Percentiles rank a stretch among this genome's conserved stretches.
Evolutionary conservation across 2,329 filamentous ascomycete genomes (phyloP).

Genomic region (Pleoardoris graminearum): DNA sequence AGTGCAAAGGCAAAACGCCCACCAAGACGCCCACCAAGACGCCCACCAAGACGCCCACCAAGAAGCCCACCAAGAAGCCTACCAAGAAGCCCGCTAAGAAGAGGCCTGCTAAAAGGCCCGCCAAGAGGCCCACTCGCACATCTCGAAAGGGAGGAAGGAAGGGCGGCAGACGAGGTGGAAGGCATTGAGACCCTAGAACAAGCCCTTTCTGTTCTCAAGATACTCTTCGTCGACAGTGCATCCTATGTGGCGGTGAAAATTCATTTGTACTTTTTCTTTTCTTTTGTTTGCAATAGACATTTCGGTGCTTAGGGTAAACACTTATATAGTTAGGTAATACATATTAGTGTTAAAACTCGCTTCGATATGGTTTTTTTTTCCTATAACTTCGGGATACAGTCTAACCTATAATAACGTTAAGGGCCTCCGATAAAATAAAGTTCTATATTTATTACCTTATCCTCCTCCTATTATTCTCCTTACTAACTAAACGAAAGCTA

Average conservation of each 20-base stretch:
- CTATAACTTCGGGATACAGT: too few relatives aligned
- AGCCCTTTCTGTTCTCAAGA: not conserved
- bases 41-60: too few relatives aligned
- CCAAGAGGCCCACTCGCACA: not conserved
- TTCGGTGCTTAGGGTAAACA: too few relatives aligned
- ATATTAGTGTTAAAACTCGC: too few relatives aligned
- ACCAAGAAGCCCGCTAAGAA: not conserved
- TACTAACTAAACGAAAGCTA: too few relatives aligned
- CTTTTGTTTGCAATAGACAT: too few relatives aligned
- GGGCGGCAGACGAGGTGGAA: not conserved
- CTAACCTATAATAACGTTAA: too few relatives aligned
- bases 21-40: not conserved
- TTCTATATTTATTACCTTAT: too few relatives aligned
- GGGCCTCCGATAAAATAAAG: too few relatives aligned
- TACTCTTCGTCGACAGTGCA: not conserved
- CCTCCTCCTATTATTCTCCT: too few relatives aligned
- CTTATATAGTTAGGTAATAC: too few relatives aligned
- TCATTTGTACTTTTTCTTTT: not conserved
- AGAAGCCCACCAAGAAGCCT: not conserved
- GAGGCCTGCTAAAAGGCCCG: not conserved
- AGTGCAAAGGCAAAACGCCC: not conserved
- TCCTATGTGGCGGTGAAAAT: not conserved
- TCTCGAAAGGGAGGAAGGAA: not conserved
- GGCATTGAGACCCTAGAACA: not conserved
- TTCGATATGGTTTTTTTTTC: too few relatives aligned